These are phyloP conservation scores for Wickerhamomyces mucosus DNA, from an alignment of 805 yeast species.

Conservation along the genomic window DNA sequence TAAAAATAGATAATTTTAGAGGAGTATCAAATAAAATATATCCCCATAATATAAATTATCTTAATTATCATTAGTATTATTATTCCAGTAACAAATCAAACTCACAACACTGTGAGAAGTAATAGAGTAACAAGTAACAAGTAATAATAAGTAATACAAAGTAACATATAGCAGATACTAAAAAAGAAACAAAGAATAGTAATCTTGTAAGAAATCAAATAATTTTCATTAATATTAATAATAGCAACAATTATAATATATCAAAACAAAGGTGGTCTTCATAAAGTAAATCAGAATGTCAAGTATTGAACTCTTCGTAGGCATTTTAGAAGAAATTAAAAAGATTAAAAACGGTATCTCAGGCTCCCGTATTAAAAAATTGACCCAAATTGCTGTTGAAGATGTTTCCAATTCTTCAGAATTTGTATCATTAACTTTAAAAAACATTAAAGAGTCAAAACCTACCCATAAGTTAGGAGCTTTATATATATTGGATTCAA, in stretches of 20 bases:
- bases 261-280: not conserved
- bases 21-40: too few relatives aligned
- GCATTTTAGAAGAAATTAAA: constrained; percentile 31
- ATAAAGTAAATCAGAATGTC: constrained; percentile 21
- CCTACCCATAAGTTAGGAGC: constrained; percentile 83
- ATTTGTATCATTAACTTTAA: constrained; percentile 47
- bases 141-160: not conserved
- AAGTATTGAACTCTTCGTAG: constrained; percentile 26
- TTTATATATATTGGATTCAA: constrained; percentile 84
- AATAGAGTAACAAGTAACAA: not conserved
- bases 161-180: not conserved
- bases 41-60: too few relatives aligned
- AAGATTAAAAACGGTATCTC: constrained; percentile 82
- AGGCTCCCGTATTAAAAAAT: constrained; percentile 84
- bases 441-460: constrained; percentile 65
- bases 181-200: not conserved
- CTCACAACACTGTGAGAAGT: too few relatives aligned
- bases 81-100: too few relatives aligned
- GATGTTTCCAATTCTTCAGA: constrained; percentile 41
- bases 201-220: not conserved
- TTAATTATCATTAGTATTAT: too few relatives aligned
- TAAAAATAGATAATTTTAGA: too few relatives aligned
- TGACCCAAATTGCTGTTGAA: constrained; percentile 68
- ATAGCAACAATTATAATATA: not conserved
- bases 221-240: not conserved